Base-by-base conservation (phyloP, 352 stramenopile genomes). In the Phytophthora nicotianae region DNA sequence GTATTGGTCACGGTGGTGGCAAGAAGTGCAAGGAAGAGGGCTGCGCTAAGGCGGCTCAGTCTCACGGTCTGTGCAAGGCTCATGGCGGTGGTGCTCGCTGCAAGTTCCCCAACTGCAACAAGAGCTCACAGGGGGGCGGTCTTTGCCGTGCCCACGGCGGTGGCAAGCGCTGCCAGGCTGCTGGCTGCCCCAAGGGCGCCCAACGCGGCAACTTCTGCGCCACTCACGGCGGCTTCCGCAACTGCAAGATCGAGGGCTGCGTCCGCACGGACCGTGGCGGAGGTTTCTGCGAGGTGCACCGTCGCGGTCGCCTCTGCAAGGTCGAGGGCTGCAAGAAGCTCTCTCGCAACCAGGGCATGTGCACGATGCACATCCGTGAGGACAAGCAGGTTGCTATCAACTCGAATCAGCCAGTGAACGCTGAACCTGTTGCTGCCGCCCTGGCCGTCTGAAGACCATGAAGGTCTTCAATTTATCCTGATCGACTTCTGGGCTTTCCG, bases 311-410 rank as follows among this genome's bases (percentile, higher is more conserved):
- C 13, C 77, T 93, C 5, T 95, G 86, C 45, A 93, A 93, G 66
- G 70, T 93, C 40, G 80, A 93, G 37, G 86, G 83, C 32, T 95
- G 86, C 75, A 95, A 95, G 75, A 95, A 95, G 62, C 77, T 95
- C 13, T 89, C 84, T 13, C 86, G 86, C 20, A 95, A 93, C 73
- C 80, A 95, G 62, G 86, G 86, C 54, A 90, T 93, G 77, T 95
- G 86, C 73, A 95, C 86, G n/a, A 89, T 93, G 83, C 86, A 95
- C 73, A 90, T 95, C 47, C 86, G 86, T 40, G 81, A 92, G 61
- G 85, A 91, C 43, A 93, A 93, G 77, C 85, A 93, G 54, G 68
- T 82, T 32, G 41, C 9, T 24, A 16, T 57, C 2, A 29, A 46
- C 23, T n/a, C 19, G 11, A 23, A 37, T 14, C 3, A 29, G 6